Percentiles rank a stretch among this genome's conserved stretches.
phyloP scores from a whole-genome alignment of 2,329 filamentous ascomycete species.

The Arthrinium puccinioides region DNA sequence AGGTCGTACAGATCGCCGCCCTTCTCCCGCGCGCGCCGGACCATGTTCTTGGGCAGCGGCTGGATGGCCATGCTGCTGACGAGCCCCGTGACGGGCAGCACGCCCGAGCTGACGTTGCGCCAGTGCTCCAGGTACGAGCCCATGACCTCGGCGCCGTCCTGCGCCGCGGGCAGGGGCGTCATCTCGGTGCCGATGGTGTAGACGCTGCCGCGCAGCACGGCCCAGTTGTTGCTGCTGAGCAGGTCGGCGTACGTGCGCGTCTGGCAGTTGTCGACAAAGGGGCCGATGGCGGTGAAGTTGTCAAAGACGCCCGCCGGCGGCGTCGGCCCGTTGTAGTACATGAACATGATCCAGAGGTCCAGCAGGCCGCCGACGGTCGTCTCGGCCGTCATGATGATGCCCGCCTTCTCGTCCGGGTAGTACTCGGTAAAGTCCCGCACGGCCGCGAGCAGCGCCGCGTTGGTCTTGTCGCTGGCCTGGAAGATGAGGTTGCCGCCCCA shows the following conservation, averaged over 20 bases:
- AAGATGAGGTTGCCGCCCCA: conserved; percentile 37
- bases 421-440: conserved; percentile 49
- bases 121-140: conserved; percentile 23
- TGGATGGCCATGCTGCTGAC: conserved; percentile 29
- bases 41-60: conserved; percentile 28
- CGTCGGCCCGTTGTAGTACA: conserved; percentile 53
- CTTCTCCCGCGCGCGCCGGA: conserved; percentile 19
- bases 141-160: conserved; percentile 20
- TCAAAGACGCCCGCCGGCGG: conserved; percentile 47
- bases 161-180: conserved; percentile 22
- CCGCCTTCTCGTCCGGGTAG: conserved; percentile 52
- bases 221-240: conserved; percentile 35
- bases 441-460: conserved; percentile 33
- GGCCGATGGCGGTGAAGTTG: conserved; percentile 43
- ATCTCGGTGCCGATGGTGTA: conserved; percentile 32
- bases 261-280: conserved; percentile 35
- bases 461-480: conserved; percentile 20
- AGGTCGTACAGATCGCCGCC: conserved; percentile 32
- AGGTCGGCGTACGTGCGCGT: conserved; percentile 40
- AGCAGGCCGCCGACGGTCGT: conserved; percentile 33
- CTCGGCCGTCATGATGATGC: conserved; percentile 50
- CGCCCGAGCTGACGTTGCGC: conserved; percentile 21
- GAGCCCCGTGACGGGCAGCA: conserved; percentile 14
- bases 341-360: conserved; percentile 52
- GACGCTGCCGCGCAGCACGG: conserved; percentile 24